Evolutionary conservation across 2,329 filamentous ascomycete species (phyloP), one percentile per base, ranked within the genome.

Genomic region (Diaporthe citri): DNA sequence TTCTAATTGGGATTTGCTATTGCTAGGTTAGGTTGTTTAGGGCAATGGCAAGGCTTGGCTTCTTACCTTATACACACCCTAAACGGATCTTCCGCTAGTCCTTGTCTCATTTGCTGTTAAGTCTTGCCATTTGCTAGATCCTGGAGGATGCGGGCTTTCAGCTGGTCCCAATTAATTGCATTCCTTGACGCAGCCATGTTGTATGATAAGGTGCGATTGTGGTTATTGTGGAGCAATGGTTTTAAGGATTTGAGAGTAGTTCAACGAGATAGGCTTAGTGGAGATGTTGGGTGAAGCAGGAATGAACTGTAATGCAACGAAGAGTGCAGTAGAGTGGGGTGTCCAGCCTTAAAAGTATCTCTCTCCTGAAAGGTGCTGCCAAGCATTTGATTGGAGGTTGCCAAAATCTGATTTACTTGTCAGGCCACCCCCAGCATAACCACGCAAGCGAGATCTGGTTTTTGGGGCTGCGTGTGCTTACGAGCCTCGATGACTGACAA

Each of bases 401-500:
- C 55, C 55, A 57, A 57, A 34, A 22, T 57, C 55, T 12, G 55
- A 36, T 22, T 22, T 10, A 13, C 28, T 15, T 56, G 55, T 57
- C 28, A n/a, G n/a, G n/a, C 55, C 55, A 22, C 7, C 4, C 20
- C 34, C 56, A 39, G 51, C 51, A 17, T 12, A 62, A 25, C 56
- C 36, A 36, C 20, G 34, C 56, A 60, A 60, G 22, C 55, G 3
- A 36, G 9, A 10, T 25, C 20, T 34, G 60, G 41, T 20, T 46
- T 34, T 48, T 36, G n/a, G 31, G 17, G 43, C 56, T 28, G 36
- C 28, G 36, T n/a, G 8, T 48, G 46, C 64, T 69, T 69, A 69
- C 64, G 48, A 69, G 64, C 64, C 2, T 43, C 12, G 46, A 55
- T 39, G 12, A 69, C 64, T 55, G 31, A 69, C 64, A 69, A 69